Base-by-base conservation (phyloP, 2,329 filamentous ascomycete species). In the Fusarium redolens region DNA sequence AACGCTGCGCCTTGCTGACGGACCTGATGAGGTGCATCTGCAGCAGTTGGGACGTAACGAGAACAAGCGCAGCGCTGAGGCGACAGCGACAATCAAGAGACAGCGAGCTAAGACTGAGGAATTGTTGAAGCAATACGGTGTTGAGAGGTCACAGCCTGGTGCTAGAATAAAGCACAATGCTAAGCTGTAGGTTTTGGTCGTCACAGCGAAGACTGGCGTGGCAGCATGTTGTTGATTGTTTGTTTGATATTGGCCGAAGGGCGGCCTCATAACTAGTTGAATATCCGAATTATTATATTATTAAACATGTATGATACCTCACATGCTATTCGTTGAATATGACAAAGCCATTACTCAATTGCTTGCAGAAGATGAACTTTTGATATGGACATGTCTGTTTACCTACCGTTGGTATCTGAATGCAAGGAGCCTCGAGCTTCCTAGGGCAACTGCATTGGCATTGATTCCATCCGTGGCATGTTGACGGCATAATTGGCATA, bases 21-120 rank as follows among this genome's bases (percentile, higher is more conserved):
- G 96, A 1, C 96, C 96, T 0, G 96, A 99, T 83, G 96, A 99
- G 89, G 96, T 98, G 68, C 96, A 97, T 82, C 83, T 95, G 74
- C 86, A 93, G 81, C 93, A 96, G 84, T 86, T 96, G 85, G 93
- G 93, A 20, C 87, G 88, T 75, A 94, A 94, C 75, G 93, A 96
- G 87, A 95, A 94, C 81, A 92, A 88, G 82, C 88, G 89, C 73
- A 91, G 90, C 63, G 80, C 84, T 72, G 89, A 87, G 74, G 87
- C 91, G 51, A 85, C 91, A 47, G 85, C 86, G 68, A 88, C 88
- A 79, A 90, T 95, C 64, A 83, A 87, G 75, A 85, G 83, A 79
- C 93, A 96, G 85, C 87, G 86, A 80, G 83, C 86, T 78, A 91
- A 88, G 85, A 88, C 91, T 20, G 88, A 89, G 77, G 85, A 91